A percentile compares a stretch with the other conserved stretches of the same genome.
Evolutionary conservation across 768 basidiomycete genomes (phyloP).

Genomic region (Lyophyllum decastes): DNA sequence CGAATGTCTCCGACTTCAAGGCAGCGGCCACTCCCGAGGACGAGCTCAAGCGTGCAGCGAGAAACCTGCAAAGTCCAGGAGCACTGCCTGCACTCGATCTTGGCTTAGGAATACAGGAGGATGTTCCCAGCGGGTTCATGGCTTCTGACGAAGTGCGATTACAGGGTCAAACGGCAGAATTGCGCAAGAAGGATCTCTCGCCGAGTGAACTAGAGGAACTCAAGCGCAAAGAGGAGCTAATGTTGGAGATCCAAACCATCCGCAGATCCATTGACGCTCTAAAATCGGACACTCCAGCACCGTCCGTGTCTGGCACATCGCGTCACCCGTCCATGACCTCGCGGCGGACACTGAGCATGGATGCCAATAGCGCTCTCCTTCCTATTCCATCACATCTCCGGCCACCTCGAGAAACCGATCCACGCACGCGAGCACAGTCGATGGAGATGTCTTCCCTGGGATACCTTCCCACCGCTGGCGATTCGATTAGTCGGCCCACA

Average conservation of each 20-base stretch:
- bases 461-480: slow-evolving; percentile 43
- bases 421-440: slow-evolving; percentile 69
- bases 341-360: slow-evolving; percentile 67
- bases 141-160: slow-evolving; percentile 37
- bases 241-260: slow-evolving; percentile 79
- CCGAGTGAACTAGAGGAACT: slow-evolving; percentile 55
- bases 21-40: slow-evolving; percentile 63
- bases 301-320: slow-evolving; percentile 63
- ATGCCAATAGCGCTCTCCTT: slow-evolving; percentile 54
- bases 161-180: slow-evolving; percentile 13
- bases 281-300: slow-evolving; percentile 68
- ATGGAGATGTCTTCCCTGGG: slow-evolving; percentile 63
- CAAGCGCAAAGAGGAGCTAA: slow-evolving; percentile 68
- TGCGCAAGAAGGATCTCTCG: slow-evolving; percentile 35
- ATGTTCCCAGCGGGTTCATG: slow-evolving; percentile 75
- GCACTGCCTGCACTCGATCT: slow-evolving; percentile 74
- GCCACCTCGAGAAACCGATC: slow-evolving; percentile 68
- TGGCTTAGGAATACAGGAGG: slow-evolving; percentile 70
- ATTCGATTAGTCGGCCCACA: slow-evolving; percentile 66
- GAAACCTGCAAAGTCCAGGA: slow-evolving; percentile 52
- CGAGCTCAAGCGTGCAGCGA: slow-evolving; percentile 53
- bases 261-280: slow-evolving; percentile 77
- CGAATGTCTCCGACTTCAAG: slow-evolving; percentile 75
- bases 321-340: slow-evolving; percentile 68
- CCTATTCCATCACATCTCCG: slow-evolving; percentile 59